phyloP scores from a whole-genome alignment of 805 yeast genomes.

The Nakazawaea populi region DNA sequence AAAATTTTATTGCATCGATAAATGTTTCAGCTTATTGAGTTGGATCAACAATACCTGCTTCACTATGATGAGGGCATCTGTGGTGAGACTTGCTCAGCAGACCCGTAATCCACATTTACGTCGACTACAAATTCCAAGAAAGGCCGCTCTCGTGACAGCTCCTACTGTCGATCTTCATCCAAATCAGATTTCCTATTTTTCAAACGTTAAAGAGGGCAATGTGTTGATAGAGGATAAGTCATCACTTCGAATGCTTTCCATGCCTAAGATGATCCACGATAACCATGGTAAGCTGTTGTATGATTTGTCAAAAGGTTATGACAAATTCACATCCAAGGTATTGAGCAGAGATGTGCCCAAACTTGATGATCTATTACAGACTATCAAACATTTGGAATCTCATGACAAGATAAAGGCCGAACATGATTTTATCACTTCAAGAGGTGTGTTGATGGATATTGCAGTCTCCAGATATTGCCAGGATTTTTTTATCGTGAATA shows the following conservation, averaged over 20 bases:
- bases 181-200: neutral
- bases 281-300: neutral
- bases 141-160: too few relatives aligned
- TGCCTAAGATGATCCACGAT: neutral
- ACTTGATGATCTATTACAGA: neutral
- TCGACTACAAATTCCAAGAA: too few relatives aligned
- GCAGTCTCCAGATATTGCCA: neutral
- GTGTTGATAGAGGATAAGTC: neutral
- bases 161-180: neutral
- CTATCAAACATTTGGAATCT: neutral
- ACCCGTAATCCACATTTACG: too few relatives aligned
- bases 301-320: conserved; percentile 3
- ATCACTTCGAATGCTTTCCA: neutral
- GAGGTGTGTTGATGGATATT: conserved; percentile 4
- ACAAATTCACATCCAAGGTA: neutral
- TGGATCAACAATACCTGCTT: too few relatives aligned
- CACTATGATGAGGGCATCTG: too few relatives aligned
- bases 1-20: too few relatives aligned
- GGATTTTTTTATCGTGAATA: neutral
- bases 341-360: conserved; percentile 1
- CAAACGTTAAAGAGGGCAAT: neutral
- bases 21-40: too few relatives aligned
- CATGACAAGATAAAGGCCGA: neutral
- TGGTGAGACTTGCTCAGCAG: too few relatives aligned
- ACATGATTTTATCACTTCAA: neutral